Evolutionary conservation across 345 rosid species (phyloP), one percentile per base, ranked within the genome.

Genomic region (Arabis alpina): DNA sequence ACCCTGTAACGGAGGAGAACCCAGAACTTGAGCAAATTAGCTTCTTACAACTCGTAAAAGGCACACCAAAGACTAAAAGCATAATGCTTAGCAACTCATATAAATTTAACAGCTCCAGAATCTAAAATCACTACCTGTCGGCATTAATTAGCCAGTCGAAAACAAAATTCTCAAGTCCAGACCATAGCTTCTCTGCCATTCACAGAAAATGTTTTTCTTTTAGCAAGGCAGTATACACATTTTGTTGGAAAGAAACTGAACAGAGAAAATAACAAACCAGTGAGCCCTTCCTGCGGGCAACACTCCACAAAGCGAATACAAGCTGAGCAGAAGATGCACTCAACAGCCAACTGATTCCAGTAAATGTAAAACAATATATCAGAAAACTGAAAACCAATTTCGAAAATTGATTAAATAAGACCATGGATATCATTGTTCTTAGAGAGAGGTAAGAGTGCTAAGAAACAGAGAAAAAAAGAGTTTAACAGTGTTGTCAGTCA

Each of bases 81-180:
- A 75, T 61, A 75, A 12, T 48, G 45, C 34, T 54, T 53, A 64
- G 76, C 15, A 27, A 57, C 63, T 6, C 41, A 54, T n/a, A 68
- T 16, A 25, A 37, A 64, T 71, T 34, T 40, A 64, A 40, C 75
- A 56, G 54, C 66, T 64, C 49, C 50, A 42, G 77, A 72, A 43
- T 67, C 64, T 39, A 23, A 63, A 34, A 77, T 57, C 77, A 81
- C 64, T 80, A 91, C 99, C 96, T 87, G 81, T 93, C 97, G 7
- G 99, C 99, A 76, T 93, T 91, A 66, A 93, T 93, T 34, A 93
- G 82, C 99, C 99, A 93, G 76, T 93, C 97, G 78, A 93, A 93
- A 78, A 89, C 96, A 86, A 93, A 93, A 80, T 87, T 91, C 79
- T 93, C 99, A 79, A 93, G 97, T 76, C 97, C 99, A 72, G 89